Evolutionary conservation across 345 rosid genomes (phyloP).

Genomic region (Orychophragmus violaceus): DNA sequence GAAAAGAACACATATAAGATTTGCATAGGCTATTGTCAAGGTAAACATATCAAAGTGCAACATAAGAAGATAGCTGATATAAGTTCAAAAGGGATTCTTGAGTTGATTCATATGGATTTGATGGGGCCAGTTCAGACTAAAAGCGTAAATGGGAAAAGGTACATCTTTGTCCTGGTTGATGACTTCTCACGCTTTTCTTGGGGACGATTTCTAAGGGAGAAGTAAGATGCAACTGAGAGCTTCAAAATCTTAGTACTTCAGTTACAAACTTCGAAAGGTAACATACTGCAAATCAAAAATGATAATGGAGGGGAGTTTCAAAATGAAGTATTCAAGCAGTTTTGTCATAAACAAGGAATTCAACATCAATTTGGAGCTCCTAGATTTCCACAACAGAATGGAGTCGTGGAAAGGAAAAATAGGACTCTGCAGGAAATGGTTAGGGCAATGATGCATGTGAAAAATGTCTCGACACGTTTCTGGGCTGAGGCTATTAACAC

Average conservation of each 20-base stretch:
- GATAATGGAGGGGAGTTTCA: not conserved
- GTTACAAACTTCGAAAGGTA: too few relatives aligned
- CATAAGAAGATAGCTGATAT: not conserved
- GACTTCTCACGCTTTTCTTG: not conserved
- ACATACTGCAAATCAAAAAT: too few relatives aligned
- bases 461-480: not conserved
- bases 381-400: too few relatives aligned
- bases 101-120: not conserved
- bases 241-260: too few relatives aligned
- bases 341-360: too few relatives aligned
- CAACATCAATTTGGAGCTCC: too few relatives aligned
- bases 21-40: too few relatives aligned
- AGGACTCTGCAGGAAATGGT: too few relatives aligned
- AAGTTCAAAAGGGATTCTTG: not conserved
- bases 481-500: not conserved
- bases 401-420: too few relatives aligned
- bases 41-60: not conserved
- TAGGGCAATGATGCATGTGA: not conserved
- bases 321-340: not conserved
- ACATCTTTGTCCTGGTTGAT: not conserved
- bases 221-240: too few relatives aligned
- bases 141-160: not conserved
- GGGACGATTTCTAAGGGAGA: not conserved
- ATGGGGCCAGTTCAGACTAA: not conserved
- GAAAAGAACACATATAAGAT: fast-evolving